Percentiles rank a stretch among this genome's conserved stretches.
Evolutionary conservation across 2,329 filamentous ascomycete species (phyloP).

Genomic region (Diplodia sapinea): DNA sequence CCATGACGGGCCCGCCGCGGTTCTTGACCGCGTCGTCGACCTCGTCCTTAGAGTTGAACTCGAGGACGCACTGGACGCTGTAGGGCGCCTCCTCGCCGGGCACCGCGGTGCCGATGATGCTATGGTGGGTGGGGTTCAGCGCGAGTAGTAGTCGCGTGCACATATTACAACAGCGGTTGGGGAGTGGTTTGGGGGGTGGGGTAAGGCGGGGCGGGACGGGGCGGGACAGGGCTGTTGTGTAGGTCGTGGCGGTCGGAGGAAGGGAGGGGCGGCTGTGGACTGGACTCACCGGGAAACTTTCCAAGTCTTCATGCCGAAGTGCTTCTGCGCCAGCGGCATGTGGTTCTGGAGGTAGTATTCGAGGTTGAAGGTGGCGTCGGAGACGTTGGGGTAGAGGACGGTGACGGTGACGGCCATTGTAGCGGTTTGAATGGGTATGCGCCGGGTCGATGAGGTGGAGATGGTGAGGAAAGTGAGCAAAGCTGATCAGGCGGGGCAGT

Average conservation of each 20-base stretch:
- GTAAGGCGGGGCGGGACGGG: background rate
- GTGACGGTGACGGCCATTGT: slow-evolving; percentile 37
- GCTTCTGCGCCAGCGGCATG: slow-evolving; percentile 46
- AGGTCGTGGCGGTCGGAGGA: too few species aligned
- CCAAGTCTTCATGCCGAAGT: slow-evolving; percentile 42
- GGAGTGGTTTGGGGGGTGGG: slow-evolving; percentile 19
- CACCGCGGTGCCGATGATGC: slow-evolving; percentile 35
- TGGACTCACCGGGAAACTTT: slow-evolving; percentile 14
- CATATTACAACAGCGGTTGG: too few species aligned
- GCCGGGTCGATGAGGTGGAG: background rate
- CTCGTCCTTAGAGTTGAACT: slow-evolving; percentile 39
- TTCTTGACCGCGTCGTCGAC: slow-evolving; percentile 39
- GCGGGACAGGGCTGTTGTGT: too few species aligned
- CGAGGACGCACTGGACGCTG: slow-evolving; percentile 44
- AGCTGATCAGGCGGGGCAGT: slow-evolving; percentile 5
- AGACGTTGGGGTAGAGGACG: slow-evolving; percentile 30
- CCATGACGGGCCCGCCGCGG: slow-evolving; percentile 39
- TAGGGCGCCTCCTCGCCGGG: slow-evolving; percentile 39
- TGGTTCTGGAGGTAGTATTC: slow-evolving; percentile 48
- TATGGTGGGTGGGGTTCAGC: background rate
- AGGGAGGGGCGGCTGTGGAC: too few species aligned
- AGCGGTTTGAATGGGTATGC: background rate
- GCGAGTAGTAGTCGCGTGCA: too few species aligned
- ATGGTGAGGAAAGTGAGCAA: background rate
- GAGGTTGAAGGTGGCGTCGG: slow-evolving; percentile 47